Base-by-base conservation (phyloP, 1,284 basidiomycete species). In the Melampsora larici-populina region DNA sequence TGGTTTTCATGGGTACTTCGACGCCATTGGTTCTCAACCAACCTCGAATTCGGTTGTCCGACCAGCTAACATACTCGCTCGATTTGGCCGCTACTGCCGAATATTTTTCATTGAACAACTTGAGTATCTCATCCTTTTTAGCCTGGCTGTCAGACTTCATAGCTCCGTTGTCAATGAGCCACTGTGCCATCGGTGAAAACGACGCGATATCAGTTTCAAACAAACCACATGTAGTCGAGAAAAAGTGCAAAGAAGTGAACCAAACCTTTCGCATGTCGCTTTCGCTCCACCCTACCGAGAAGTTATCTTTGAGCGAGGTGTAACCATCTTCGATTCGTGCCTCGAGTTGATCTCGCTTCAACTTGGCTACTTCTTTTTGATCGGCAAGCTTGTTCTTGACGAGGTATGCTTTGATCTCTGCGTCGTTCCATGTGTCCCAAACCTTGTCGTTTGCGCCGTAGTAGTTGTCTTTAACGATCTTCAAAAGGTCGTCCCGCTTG, bases 241-340 rank as follows among this genome's bases (percentile, higher is more conserved):
- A 24, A 29, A 43, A 13, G 21, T 24, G n/a, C 4, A 48, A 43
- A 13, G 21, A 46, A n/a, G 66, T 18, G 17, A 48, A 33, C 26
- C 21, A 40, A 55, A 48, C 74, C 51, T 77, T 49, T 62, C 67
- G 51, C 74, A 77, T 77, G 36, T 70, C 36, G 24, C 74, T 89
- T 81, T 96, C 92, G 69, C 87, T 87, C 93, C 93, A 97, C 0
- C 89, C 86, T 31, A 84, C 83, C 87, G 89, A 91, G 72, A 91
- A 81, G 18, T 89, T 91, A 78, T 91, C 89, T 80, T 89, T 86
- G 7, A 89, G 89, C 55, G 88, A 87, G 55, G 85, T 80, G 84
- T 94, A 96, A 85, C 94, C 91, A 80, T 91, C 90, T 80, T 89
- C 82, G 66, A 94, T 84, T 79, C 92, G 86, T 83, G 90, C 89